Conservation (phyloP, 2,329 filamentous ascomycete genomes). For the Coniochaeta hoffmannii region DNA sequence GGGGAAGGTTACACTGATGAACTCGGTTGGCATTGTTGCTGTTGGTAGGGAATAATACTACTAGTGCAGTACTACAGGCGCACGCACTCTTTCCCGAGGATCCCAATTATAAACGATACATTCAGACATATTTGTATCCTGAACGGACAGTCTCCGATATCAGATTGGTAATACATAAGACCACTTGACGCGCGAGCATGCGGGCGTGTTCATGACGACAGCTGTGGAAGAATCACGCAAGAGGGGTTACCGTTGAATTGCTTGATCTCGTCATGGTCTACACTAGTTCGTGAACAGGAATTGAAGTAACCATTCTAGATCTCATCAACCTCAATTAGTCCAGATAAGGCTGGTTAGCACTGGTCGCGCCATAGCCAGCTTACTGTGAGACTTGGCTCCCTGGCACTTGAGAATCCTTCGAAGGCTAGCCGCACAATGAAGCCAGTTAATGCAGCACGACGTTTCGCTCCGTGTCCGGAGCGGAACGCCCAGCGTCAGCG, state of each 20-base stretch:
- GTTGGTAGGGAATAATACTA: not conserved
- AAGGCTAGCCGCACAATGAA: no score
- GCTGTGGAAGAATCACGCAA: not conserved
- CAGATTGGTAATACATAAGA: not conserved
- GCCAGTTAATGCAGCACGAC: no score
- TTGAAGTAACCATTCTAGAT: no score
- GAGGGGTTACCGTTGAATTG: not conserved
- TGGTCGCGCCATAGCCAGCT: no score
- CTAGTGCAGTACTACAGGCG: not conserved
- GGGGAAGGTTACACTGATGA: conserved; percentile 51
- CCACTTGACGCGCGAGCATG: not conserved
- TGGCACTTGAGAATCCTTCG: no score
- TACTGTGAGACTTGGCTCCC: no score
- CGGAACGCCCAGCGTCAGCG: no score
- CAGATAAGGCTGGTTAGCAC: no score
- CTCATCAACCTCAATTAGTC: no score
- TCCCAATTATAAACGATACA: not conserved
- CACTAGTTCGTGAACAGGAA: no score
- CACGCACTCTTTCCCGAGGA: not conserved
- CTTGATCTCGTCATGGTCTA: no score
- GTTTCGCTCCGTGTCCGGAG: no score
- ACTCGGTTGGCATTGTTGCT: conserved; percentile 38
- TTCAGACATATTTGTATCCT: not conserved
- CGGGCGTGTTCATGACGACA: not conserved
- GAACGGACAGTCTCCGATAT: not conserved